Conservation (phyloP, 2,329 filamentous ascomycete species). For the Coniella vitis region DNA sequence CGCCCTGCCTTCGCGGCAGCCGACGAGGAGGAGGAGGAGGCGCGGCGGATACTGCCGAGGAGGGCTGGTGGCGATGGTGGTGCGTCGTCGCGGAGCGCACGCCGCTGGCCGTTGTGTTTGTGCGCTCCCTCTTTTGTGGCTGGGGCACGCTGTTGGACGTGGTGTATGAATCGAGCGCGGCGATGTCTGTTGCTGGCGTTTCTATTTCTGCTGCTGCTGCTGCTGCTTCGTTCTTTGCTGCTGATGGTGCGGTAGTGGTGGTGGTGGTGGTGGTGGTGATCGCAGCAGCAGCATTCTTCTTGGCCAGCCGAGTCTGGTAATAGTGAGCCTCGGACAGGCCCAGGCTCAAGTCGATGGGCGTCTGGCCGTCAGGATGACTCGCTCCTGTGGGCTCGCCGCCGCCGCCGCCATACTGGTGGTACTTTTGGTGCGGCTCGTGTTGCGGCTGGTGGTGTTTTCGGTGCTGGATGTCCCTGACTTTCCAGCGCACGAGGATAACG, state of each 20-base stretch:
- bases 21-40: no score
- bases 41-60: neutral
- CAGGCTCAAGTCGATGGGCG: constrained; percentile 20
- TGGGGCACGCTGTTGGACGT: no score
- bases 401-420: no score
- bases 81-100: neutral
- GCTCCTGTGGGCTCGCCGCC: no score
- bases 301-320: constrained; percentile 9
- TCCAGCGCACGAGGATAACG: constrained; percentile 24
- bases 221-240: neutral
- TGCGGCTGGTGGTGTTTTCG: neutral
- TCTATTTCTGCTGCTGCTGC: neutral
- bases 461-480: constrained; percentile 16
- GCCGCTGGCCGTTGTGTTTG: neutral
- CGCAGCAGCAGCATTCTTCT: neutral
- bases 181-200: neutral
- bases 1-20: constrained; percentile 26
- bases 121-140: no score
- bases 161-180: neutral
- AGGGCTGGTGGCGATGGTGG: neutral
- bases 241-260: neutral
- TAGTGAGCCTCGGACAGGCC: constrained; percentile 24
- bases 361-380: neutral
- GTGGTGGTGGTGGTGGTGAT: neutral
- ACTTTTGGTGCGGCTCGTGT: neutral